A percentile compares a stretch with the other conserved stretches of the same genome.
Conservation (phyloP, 169 alveolate species). For the Perkinsus olseni region DNA sequence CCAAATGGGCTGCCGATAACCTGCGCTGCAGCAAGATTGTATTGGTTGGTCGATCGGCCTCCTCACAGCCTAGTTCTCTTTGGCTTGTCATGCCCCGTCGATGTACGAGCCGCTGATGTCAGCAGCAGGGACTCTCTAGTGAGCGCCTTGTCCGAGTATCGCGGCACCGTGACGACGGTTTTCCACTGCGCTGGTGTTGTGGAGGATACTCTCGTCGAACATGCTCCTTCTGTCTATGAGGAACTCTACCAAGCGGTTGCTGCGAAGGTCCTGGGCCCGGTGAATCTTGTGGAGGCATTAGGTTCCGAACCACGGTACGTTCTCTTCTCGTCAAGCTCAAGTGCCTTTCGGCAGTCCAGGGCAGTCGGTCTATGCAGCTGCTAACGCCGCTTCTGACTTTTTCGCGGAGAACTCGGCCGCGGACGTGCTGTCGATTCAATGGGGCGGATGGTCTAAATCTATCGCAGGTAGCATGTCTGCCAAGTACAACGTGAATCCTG, state of each 20-base stretch:
- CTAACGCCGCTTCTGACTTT: background rate
- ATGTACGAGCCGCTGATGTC: background rate
- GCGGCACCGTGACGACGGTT: background rate
- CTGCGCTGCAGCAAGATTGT: background rate
- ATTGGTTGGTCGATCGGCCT: background rate
- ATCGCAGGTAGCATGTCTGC: background rate
- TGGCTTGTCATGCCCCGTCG: background rate
- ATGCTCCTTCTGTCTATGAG: background rate
- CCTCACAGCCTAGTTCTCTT: background rate
- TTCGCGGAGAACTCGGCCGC: background rate
- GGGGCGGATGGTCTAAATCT: background rate
- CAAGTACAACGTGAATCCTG: background rate
- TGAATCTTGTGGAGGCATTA: background rate
- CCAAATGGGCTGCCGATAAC: background rate
- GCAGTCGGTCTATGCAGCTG: background rate
- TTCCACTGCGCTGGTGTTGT: background rate
- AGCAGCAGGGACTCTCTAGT: background rate
- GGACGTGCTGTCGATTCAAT: background rate
- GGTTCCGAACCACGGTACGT: background rate
- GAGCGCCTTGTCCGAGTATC: background rate
- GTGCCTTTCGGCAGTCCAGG: background rate
- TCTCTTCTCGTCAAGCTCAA: background rate
- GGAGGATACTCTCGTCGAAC: background rate
- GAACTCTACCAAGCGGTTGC: background rate
- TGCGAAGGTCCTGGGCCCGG: background rate